Percentiles rank a stretch among this genome's conserved stretches.
Evolutionary conservation across 73 alveolate species (phyloP).

Genomic region (Paramecium tetraurelia): DNA sequence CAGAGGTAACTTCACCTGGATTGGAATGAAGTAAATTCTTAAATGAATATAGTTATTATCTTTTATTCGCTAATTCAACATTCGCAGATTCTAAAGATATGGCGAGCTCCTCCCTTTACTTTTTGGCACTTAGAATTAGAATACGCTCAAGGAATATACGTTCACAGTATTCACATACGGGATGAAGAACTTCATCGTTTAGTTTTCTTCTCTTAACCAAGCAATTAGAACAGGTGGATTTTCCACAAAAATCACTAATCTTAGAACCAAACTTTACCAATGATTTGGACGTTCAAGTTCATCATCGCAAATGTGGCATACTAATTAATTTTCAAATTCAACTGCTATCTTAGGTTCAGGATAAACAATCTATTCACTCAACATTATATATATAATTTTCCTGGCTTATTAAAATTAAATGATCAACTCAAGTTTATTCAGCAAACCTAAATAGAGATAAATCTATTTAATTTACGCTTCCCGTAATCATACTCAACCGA

Average conservation of each 20-base stretch:
- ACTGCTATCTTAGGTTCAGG: background rate
- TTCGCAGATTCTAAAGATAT: background rate
- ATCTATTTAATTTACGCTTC: background rate
- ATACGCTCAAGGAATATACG: background rate
- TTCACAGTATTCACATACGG: background rate
- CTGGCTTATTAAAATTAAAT: background rate
- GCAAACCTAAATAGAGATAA: background rate
- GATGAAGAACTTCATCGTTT: background rate
- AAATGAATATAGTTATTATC: background rate
- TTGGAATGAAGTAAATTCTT: background rate
- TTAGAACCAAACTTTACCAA: background rate
- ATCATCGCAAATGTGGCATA: background rate
- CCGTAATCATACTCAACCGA: background rate
- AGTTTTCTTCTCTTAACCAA: background rate
- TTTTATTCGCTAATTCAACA: background rate
- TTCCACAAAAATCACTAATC: conserved; percentile 19
- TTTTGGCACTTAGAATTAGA: background rate
- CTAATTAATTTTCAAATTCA: background rate
- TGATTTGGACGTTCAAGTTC: background rate
- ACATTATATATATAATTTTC: background rate
- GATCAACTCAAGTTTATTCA: background rate
- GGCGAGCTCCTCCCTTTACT: background rate
- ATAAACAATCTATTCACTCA: background rate
- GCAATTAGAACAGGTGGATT: background rate
- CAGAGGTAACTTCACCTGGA: background rate